phyloP scores from a whole-genome alignment of 2,329 filamentous ascomycete genomes.

The Phaeosphaeriaceae sp. region DNA sequence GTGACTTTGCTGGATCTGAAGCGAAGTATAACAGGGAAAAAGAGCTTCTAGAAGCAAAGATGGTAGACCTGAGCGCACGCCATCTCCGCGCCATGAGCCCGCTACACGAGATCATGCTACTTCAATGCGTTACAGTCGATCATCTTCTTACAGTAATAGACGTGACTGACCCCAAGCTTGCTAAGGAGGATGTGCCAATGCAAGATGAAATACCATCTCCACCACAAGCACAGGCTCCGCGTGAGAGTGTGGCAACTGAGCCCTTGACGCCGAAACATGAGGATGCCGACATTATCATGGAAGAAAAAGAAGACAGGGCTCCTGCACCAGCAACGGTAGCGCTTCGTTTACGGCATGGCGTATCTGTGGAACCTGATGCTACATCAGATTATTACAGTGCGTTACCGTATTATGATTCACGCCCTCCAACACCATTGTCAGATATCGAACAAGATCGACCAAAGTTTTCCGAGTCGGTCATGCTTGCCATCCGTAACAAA shows the following conservation, averaged over 20 bases:
- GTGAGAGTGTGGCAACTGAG: slow-evolving; percentile 29
- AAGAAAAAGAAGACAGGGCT: slow-evolving; percentile 29
- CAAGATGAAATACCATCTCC: slow-evolving; percentile 20
- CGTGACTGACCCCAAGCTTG: slow-evolving; percentile 1
- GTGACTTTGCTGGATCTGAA: slow-evolving; percentile 53
- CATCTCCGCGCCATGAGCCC: slow-evolving; percentile 53
- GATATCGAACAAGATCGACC: slow-evolving; percentile 51
- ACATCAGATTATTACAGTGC: slow-evolving; percentile 49
- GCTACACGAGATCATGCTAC: slow-evolving; percentile 51
- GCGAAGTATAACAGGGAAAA: slow-evolving; percentile 56
- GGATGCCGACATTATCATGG: slow-evolving; percentile 39
- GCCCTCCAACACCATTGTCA: slow-evolving; percentile 52
- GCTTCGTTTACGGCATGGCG: slow-evolving; percentile 37
- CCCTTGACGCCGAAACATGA: slow-evolving; percentile 46
- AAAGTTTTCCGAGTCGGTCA: slow-evolving; percentile 41
- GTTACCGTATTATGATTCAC: slow-evolving; percentile 55
- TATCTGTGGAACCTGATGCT: slow-evolving; percentile 41
- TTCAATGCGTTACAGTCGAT: slow-evolving; percentile 47
- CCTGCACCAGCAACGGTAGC: slow-evolving; percentile 42
- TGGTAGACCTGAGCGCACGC: slow-evolving; percentile 51
- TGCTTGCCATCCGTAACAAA: slow-evolving; percentile 44
- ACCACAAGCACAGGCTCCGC: slow-evolving; percentile 14
- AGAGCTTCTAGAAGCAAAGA: slow-evolving; percentile 51
- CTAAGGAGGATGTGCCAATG: slow-evolving; percentile 26
- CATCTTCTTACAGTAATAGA: slow-evolving; percentile 23